A percentile compares a stretch with the other conserved stretches of the same genome.
Evolutionary conservation across 495 filamentous ascomycete genomes (phyloP).

Genomic region (Aspergillus cristatus): DNA sequence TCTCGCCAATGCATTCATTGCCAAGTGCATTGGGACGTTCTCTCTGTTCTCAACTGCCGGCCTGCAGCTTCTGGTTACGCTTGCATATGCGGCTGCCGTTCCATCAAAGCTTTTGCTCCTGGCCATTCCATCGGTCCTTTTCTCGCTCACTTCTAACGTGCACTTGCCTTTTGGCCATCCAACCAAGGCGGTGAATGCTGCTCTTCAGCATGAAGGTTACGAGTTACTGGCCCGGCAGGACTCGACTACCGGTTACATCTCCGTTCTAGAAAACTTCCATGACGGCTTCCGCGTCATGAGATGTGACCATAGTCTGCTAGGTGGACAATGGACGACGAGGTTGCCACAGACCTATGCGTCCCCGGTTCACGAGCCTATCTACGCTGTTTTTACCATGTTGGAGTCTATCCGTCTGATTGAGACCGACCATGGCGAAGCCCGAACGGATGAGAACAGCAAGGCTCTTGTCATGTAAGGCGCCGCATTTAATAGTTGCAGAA

Average conservation of each 20-base stretch:
- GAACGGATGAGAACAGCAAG: conserved; percentile 55
- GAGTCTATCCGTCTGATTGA: conserved; percentile 81
- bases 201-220: conserved; percentile 41
- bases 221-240: conserved; percentile 69
- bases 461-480: conserved; percentile 68
- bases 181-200: conserved; percentile 50
- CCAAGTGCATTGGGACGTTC: conserved; percentile 49
- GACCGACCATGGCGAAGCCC: conserved; percentile 33
- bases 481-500: not conserved
- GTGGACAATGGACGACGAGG: conserved; percentile 72
- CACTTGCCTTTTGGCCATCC: conserved; percentile 50
- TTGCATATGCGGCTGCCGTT: conserved; percentile 51
- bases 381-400: conserved; percentile 84
- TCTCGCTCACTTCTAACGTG: conserved; percentile 55
- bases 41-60: conserved; percentile 60
- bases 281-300: conserved; percentile 73
- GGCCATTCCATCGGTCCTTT: conserved; percentile 58
- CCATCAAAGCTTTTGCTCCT: conserved; percentile 58
- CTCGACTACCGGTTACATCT: conserved; percentile 84
- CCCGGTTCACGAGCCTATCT: conserved; percentile 73
- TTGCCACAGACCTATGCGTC: conserved; percentile 23
- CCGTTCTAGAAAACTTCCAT: conserved; percentile 66
- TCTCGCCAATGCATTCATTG: conserved; percentile 38
- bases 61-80: conserved; percentile 56
- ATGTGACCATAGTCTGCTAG: conserved; percentile 88